Percentiles rank a stretch among this genome's conserved stretches.
Conservation (phyloP, 495 filamentous ascomycete species). For the Terfezia claveryi region DNA sequence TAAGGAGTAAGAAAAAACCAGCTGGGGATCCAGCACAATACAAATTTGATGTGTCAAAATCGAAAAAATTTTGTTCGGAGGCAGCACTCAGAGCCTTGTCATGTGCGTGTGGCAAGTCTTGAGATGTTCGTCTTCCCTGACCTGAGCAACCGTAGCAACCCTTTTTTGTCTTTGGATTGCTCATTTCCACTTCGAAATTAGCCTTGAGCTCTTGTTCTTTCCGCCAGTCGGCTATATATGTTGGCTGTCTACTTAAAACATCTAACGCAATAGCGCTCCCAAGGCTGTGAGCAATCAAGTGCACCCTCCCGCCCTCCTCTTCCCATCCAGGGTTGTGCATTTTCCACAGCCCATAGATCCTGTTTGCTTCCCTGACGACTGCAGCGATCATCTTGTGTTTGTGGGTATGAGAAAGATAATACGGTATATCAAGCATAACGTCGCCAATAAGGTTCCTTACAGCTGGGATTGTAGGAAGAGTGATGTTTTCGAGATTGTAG, state of each 20-base stretch:
- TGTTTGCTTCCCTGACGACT: constrained; percentile 76
- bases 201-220: constrained; percentile 5
- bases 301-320: constrained; percentile 52
- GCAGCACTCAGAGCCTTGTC: no score
- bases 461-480: constrained; percentile 68
- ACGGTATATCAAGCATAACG: constrained; percentile 93
- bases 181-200: constrained; percentile 28
- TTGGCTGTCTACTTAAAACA: constrained; percentile 75
- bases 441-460: constrained; percentile 81
- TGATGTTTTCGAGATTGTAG: constrained; percentile 73
- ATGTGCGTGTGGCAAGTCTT: neutral
- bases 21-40: constrained; percentile 85
- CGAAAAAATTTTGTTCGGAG: constrained; percentile 34
- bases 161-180: constrained; percentile 18
- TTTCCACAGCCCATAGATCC: constrained; percentile 84
- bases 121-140: neutral
- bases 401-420: constrained; percentile 74
- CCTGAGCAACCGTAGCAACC: constrained; percentile 5
- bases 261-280: constrained; percentile 88
- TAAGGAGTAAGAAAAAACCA: constrained; percentile 79
- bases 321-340: constrained; percentile 73
- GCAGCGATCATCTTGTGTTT: constrained; percentile 85
- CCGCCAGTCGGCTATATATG: constrained; percentile 16
- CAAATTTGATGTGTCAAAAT: constrained; percentile 74
- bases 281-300: constrained; percentile 80